A percentile compares a stretch with the other conserved stretches of the same genome.
Evolutionary conservation across 768 basidiomycete species (phyloP).

Genomic region (Phlebiopsis flavidoalba): DNA sequence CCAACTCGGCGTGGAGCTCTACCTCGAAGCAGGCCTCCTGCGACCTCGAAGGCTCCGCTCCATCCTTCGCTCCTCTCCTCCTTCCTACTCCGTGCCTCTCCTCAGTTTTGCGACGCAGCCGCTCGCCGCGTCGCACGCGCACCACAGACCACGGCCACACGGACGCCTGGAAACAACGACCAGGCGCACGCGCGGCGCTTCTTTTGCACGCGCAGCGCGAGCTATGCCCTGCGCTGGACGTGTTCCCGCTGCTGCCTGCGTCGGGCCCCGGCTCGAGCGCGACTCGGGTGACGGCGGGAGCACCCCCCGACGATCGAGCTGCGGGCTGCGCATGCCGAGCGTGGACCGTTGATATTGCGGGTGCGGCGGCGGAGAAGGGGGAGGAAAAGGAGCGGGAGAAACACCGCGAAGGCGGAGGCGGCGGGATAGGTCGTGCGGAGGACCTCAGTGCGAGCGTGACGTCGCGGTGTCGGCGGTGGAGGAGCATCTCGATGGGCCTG

Average conservation of each 20-base stretch:
- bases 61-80: slow-evolving; percentile 64
- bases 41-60: slow-evolving; percentile 80
- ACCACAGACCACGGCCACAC: slow-evolving; percentile 48
- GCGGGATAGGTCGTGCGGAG: slow-evolving; percentile 13
- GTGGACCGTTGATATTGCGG: neutral
- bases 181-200: slow-evolving; percentile 64
- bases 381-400: slow-evolving; percentile 42
- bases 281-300: slow-evolving; percentile 12
- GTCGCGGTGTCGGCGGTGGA: slow-evolving; percentile 44
- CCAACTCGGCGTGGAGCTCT: slow-evolving; percentile 69
- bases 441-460: slow-evolving; percentile 1
- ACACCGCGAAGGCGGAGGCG: slow-evolving; percentile 18
- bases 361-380: slow-evolving; percentile 42
- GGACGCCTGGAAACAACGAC: slow-evolving; percentile 71
- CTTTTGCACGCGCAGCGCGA: slow-evolving; percentile 65
- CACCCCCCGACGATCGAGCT: slow-evolving; percentile 1
- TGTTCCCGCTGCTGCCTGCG: slow-evolving; percentile 60
- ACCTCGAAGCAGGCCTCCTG: slow-evolving; percentile 72
- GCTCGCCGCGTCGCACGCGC: slow-evolving; percentile 28
- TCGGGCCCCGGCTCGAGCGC: slow-evolving; percentile 12
- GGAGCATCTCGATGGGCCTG: slow-evolving; percentile 39
- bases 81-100: slow-evolving; percentile 73
- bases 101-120: slow-evolving; percentile 71
- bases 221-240: slow-evolving; percentile 59
- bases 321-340: neutral